These are phyloP conservation scores for Melampsora americana DNA, from an alignment of 1,284 basidiomycete genomes.

Conservation along the genomic window DNA sequence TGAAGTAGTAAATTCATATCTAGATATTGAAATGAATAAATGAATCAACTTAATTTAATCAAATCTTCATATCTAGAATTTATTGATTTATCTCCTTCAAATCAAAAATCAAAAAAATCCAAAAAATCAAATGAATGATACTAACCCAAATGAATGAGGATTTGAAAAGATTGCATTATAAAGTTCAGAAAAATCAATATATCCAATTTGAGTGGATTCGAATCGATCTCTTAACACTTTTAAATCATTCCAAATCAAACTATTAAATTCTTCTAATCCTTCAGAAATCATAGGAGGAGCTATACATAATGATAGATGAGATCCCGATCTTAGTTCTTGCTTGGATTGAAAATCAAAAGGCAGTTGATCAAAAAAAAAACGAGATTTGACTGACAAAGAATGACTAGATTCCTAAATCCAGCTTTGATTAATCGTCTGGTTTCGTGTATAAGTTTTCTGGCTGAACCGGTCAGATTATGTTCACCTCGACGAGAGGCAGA, in stretches of 20 bases:
- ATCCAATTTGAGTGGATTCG: constrained; percentile 5
- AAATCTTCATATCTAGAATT: no score
- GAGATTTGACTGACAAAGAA: constrained; percentile 18
- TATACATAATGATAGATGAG: background rate
- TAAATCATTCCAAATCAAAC: constrained; percentile 19
- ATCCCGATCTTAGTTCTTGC: no score
- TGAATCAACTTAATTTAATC: no score
- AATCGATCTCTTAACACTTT: constrained; percentile 2
- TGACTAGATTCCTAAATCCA: constrained; percentile 7
- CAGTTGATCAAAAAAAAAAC: background rate
- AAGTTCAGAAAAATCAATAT: constrained; percentile 11
- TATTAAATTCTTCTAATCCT: background rate
- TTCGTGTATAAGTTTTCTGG: constrained; percentile 1
- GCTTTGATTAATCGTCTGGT: constrained; percentile 9
- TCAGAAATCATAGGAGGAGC: constrained; percentile 6
- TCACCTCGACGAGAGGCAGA: constrained; percentile 2
- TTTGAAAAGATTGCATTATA: constrained; percentile 4
- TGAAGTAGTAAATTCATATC: constrained; percentile 9
- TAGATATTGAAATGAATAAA: background rate
- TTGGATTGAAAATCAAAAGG: no score
- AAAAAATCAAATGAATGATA: background rate
- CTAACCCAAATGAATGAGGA: constrained; percentile 24
- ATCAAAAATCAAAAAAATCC: background rate
- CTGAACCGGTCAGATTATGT: background rate
- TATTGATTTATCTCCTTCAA: no score